Conservation (phyloP, 1,284 basidiomycete species). For the Takashimella koratensis region DNA sequence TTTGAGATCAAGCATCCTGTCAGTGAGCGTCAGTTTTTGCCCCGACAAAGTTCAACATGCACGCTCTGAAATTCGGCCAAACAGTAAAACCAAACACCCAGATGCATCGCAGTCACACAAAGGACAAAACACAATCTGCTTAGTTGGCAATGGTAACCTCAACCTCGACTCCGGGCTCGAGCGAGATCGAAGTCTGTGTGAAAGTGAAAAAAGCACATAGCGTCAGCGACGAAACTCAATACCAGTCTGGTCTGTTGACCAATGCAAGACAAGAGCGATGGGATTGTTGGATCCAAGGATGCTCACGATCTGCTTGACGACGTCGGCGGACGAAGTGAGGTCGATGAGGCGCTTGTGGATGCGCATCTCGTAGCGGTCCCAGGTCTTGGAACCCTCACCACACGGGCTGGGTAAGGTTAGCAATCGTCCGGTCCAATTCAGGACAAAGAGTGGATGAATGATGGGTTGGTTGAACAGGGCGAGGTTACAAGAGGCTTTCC, state of each 20-base stretch:
- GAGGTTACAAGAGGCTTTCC: no score
- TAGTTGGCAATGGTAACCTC: constrained; percentile 89
- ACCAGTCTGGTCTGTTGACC: not conserved
- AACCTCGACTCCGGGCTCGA: constrained; percentile 99
- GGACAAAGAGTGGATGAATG: no score
- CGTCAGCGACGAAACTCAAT: no score
- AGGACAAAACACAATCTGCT: not conserved
- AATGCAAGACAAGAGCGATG: not conserved
- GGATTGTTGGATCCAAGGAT: no score
- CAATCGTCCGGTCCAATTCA: no score
- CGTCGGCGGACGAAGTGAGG: constrained; percentile 96
- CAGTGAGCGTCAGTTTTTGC: no score
- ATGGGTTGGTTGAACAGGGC: no score
- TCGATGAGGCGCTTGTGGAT: constrained; percentile 99
- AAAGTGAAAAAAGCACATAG: not conserved
- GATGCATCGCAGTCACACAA: not conserved
- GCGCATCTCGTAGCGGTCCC: constrained; percentile 99
- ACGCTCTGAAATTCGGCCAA: no score
- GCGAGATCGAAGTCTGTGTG: constrained; percentile 86
- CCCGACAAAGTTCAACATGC: no score
- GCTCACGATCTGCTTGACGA: constrained; percentile 98
- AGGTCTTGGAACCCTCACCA: constrained; percentile 99
- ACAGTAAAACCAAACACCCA: no score
- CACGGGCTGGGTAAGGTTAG: constrained; percentile 78
- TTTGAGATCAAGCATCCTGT: no score